Base-by-base conservation (phyloP, 768 basidiomycete genomes). In the Mycena olivaceomarginata region DNA sequence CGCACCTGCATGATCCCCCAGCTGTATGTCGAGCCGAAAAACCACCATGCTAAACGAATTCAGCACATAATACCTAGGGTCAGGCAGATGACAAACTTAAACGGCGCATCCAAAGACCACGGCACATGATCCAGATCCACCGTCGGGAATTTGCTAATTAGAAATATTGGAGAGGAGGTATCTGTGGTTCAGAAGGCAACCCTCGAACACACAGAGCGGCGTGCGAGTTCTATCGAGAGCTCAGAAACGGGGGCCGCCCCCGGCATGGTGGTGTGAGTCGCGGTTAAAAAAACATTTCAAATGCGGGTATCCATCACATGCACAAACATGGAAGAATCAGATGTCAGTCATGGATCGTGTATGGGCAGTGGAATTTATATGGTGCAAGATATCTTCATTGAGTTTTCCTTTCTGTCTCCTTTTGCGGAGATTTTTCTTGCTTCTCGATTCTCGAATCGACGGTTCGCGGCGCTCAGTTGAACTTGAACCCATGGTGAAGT, bases 81-180 rank as follows among this genome's bases (percentile, higher is more conserved):
- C 59, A 60, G 15, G 60, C 40, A 60, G 37, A 3, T n/a, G 62
- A 59, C 82, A 41, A 67, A 85, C 85, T 80, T 71, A 75, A 79
- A 70, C 83, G 66, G 70, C 81, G 69, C 84, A 86, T 5, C 80
- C 81, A 20, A 81, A 81, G 43, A 85, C 81, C 13, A 85, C 80
- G 2, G 83, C 81, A 83, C 84, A 86, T 31, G 31, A 31, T 25
- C 82, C 66, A 37, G 84, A 85, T 18, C 83, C 83, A 4, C 84
- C 83, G 31, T 85, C 84, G 7, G 63, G 63, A 65, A 81, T 70
- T 15, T 81, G 46, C 9, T 60, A 67, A 22, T 68, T 53, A 60
- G 60, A 39, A 18, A 8, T 18, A 25, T 22, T 40, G 62, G 31
- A 18, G 8, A 18, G 10, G 20, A 53, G 25, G 25, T 46, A n/a